Conservation (phyloP, 441 rosid species). For the Theobroma grandiflorum region DNA sequence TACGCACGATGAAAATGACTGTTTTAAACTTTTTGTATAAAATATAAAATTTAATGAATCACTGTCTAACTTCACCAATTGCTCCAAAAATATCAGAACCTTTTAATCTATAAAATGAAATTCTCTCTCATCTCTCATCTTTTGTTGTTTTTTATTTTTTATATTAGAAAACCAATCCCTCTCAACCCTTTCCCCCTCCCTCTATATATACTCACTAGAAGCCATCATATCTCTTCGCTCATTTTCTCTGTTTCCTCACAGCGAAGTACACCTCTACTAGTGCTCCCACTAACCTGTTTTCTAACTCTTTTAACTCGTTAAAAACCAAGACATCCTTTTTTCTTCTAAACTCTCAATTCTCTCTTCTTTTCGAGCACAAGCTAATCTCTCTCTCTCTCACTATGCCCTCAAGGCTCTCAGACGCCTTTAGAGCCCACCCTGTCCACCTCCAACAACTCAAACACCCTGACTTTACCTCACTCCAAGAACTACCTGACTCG, state of each 20-base stretch:
- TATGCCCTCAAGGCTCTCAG: slow-evolving; percentile 72
- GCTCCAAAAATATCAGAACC: slow-evolving; percentile 4
- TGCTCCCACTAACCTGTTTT: slow-evolving; percentile 17
- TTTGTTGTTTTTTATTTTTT: neutral
- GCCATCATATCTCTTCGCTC: slow-evolving; percentile 32
- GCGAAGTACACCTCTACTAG: slow-evolving; percentile 18
- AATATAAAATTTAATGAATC: neutral
- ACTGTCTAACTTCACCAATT: neutral
- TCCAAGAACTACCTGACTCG: slow-evolving; percentile 76
- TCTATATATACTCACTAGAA: slow-evolving; percentile 35
- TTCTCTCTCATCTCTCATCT: neutral
- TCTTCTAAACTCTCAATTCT: neutral
- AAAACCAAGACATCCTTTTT: neutral
- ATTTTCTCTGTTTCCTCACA: slow-evolving; percentile 31
- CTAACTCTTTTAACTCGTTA: slow-evolving; percentile 18
- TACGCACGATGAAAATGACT: neutral
- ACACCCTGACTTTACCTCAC: slow-evolving; percentile 59
- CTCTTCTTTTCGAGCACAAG: neutral
- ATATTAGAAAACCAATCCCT: neutral
- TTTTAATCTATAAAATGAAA: neutral
- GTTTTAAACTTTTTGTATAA: neutral
- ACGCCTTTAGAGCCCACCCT: slow-evolving; percentile 63
- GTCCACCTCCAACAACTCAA: slow-evolving; percentile 49
- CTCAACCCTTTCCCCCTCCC: neutral
- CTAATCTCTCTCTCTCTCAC: neutral